Evolutionary conservation across 148 eudicot genomes (phyloP).

Genomic region (Arbutus unedo): DNA sequence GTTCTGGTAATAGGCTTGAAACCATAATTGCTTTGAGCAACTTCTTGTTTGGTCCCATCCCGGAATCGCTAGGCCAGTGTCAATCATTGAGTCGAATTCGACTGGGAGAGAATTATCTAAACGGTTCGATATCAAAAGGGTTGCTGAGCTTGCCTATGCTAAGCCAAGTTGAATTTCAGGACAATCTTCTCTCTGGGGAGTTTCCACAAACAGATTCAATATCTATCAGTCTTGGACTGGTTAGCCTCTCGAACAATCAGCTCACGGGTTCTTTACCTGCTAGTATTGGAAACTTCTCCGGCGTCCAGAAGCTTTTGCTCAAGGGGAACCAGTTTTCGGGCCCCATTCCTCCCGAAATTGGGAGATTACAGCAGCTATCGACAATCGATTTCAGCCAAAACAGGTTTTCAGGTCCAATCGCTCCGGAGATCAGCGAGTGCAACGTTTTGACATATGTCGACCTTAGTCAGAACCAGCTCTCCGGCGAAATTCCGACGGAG

Average conservation of each 20-base stretch:
- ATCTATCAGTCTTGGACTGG: constrained; percentile 64
- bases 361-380: constrained; percentile 78
- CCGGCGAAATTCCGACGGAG: constrained; percentile 71
- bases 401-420: constrained; percentile 52
- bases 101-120: constrained; percentile 85
- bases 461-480: constrained; percentile 70
- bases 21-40: constrained; percentile 73
- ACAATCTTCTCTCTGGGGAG: constrained; percentile 64
- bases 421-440: constrained; percentile 66
- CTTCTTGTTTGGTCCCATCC: constrained; percentile 74
- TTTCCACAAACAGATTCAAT: constrained; percentile 57
- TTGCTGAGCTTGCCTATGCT: constrained; percentile 66
- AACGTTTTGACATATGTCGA: constrained; percentile 72
- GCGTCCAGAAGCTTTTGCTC: constrained; percentile 74
- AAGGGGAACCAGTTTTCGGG: constrained; percentile 75
- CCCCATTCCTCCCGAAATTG: constrained; percentile 66
- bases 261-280: constrained; percentile 69
- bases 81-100: constrained; percentile 57
- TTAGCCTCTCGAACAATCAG: constrained; percentile 75
- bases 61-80: constrained; percentile 72
- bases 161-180: constrained; percentile 84
- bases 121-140: constrained; percentile 87
- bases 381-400: constrained; percentile 88
- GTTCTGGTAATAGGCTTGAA: constrained; percentile 52
- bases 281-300: constrained; percentile 73